phyloP scores from a whole-genome alignment of 371 early-diverging fungal genomes.

The Apophysomyces trapeziformis region DNA sequence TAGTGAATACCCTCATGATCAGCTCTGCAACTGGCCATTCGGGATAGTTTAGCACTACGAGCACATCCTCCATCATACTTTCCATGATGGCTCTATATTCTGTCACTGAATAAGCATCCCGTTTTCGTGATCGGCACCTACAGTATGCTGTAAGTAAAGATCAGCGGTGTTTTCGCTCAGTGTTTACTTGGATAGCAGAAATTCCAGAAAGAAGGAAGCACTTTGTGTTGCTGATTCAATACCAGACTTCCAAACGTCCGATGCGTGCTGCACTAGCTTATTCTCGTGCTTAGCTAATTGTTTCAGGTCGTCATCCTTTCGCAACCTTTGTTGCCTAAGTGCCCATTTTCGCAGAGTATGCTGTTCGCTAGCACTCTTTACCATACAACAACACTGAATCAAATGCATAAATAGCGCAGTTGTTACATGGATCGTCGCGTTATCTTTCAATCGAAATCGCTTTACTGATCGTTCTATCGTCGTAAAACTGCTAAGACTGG shows the following conservation, averaged over 20 bases:
- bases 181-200: slow-evolving; percentile 60
- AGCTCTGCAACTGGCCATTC: slow-evolving; percentile 93
- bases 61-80: slow-evolving; percentile 72
- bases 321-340: slow-evolving; percentile 33
- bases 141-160: not conserved
- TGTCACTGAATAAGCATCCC: slow-evolving; percentile 52
- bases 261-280: slow-evolving; percentile 23
- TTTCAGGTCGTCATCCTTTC: slow-evolving; percentile 31
- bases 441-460: slow-evolving; percentile 66
- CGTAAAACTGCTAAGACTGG: slow-evolving; percentile 68
- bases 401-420: slow-evolving; percentile 84
- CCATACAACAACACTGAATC: slow-evolving; percentile 68
- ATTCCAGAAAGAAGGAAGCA: slow-evolving; percentile 67
- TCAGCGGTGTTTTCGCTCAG: not conserved
- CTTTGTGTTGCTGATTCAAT: slow-evolving; percentile 65
- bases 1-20: slow-evolving; percentile 62
- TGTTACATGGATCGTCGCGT: slow-evolving; percentile 73
- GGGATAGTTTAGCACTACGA: slow-evolving; percentile 76
- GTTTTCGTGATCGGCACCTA: slow-evolving; percentile 62
- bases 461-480: slow-evolving; percentile 50
- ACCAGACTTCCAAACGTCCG: slow-evolving; percentile 39
- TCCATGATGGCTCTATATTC: slow-evolving; percentile 81
- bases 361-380: slow-evolving; percentile 13
- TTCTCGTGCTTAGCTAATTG: slow-evolving; percentile 26
- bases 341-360: slow-evolving; percentile 42